Evolutionary conservation across 2,329 filamentous ascomycete species (phyloP).

Genomic region (Colletotrichum tropicale): DNA sequence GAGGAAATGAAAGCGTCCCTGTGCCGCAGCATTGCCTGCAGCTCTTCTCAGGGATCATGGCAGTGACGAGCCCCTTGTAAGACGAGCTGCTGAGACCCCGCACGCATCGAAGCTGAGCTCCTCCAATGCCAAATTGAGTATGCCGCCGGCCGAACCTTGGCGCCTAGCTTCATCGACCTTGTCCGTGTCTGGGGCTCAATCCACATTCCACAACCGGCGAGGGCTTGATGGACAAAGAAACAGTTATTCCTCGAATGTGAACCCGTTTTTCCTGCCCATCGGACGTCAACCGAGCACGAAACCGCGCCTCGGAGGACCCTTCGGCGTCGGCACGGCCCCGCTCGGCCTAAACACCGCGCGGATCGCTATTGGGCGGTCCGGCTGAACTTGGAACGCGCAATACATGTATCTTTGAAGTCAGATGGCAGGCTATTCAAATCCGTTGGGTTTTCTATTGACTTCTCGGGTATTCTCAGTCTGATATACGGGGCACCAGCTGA

Average conservation of each 20-base stretch:
- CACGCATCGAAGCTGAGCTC: neutral
- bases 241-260: neutral
- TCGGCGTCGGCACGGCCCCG: neutral
- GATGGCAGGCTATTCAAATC: neutral
- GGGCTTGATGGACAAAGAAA: no score
- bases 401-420: neutral
- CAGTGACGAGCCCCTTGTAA: neutral
- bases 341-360: neutral
- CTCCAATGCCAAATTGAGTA: neutral
- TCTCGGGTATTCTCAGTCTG: neutral
- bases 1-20: neutral
- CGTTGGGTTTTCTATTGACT: neutral
- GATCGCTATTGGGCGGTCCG: neutral
- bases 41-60: conserved; percentile 1
- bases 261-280: neutral
- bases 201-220: neutral
- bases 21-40: neutral
- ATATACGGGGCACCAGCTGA: neutral
- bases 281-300: neutral
- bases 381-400: conserved; percentile 1
- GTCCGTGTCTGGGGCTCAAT: neutral
- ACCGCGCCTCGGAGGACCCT: neutral
- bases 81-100: neutral
- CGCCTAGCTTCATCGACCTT: neutral
- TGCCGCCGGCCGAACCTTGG: neutral